These are phyloP conservation scores for Luffa aegyptiaca DNA, from an alignment of 306 rosid species.

Conservation along the genomic window DNA sequence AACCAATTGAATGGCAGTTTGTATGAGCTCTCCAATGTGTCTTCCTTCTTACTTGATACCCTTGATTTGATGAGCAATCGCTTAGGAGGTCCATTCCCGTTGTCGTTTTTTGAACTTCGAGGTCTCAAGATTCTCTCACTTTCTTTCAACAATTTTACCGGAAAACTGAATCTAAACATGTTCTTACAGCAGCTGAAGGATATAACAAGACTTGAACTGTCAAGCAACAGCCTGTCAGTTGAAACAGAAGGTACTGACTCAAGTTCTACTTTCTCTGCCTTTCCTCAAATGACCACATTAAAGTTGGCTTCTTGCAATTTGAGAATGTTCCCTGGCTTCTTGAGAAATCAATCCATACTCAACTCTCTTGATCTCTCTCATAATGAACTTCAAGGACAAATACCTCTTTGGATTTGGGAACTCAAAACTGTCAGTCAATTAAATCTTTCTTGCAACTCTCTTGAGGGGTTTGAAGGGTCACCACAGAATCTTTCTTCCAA, in stretches of 20 bases:
- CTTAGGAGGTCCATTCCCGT: constrained; percentile 34
- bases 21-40: not conserved
- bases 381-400: constrained; percentile 22
- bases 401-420: constrained; percentile 50
- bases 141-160: constrained; percentile 36
- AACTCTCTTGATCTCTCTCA: constrained; percentile 25
- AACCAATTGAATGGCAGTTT: constrained; percentile 16
- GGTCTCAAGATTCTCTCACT: constrained; percentile 16
- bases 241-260: not conserved
- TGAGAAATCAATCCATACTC: constrained; percentile 23
- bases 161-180: not conserved
- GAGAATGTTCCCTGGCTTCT: constrained; percentile 17
- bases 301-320: constrained; percentile 27
- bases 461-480: not conserved
- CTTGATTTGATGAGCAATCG: constrained; percentile 41
- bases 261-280: not conserved
- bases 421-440: not conserved
- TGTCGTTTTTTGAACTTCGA: constrained; percentile 3
- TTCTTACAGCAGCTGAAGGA: constrained; percentile 11
- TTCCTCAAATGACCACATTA: constrained; percentile 4
- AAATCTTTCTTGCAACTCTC: constrained; percentile 8
- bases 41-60: constrained; percentile 17
- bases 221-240: constrained; percentile 25
- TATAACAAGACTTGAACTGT: constrained; percentile 29
- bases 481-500: rapidly evolving